Evolutionary conservation across 495 filamentous ascomycete species (phyloP), one percentile per base, ranked within the genome.

Genomic region (Penicillium flavigenum): DNA sequence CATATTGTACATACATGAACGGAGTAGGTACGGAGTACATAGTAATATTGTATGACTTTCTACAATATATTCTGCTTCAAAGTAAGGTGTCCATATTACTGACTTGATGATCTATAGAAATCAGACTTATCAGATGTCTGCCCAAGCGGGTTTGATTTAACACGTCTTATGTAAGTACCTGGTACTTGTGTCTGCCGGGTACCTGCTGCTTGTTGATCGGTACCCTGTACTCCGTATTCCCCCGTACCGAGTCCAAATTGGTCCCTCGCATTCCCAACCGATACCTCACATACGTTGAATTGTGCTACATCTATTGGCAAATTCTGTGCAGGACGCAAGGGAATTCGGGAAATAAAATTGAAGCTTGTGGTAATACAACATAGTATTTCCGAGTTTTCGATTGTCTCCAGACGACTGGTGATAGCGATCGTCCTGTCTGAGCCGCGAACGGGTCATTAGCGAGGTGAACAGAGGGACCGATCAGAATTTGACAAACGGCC

Each of bases 361-460:
- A 44, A 24, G 12, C 42, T 20, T 24, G 22, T 24, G 3, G 4
- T 24, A 24, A 24, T 24, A 22, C 22, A 3, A 20, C 20, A 20
- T 22, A 42, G 31, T 39, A 39, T 39, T 39, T 2, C n/a, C 36
- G 36, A 44, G 11, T 14, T 20, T 43, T 17, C 4, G 14, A 39
- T 4, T 57, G 43, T 38, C 36, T 17, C 31, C 22, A 49, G 57
- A 56, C 52, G 57, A 56, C 42, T 50, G 49, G 60, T 61, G 56
- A 68, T 68, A 68, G 60, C 58, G 65, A 68, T 68, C 65, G 65
- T 32, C 51, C 56, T 34, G 20, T 46, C 14, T 46, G 10, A 39
- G 43, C 29, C 53, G 43, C 53, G 44, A 53, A 51, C 46, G 48
- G 62, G 62, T 56, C 43, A 31, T 51, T 47, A 56, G 41, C 34